Conservation (phyloP, 371 early-diverging fungal species). For the Mitosporidium daphniae region DNA sequence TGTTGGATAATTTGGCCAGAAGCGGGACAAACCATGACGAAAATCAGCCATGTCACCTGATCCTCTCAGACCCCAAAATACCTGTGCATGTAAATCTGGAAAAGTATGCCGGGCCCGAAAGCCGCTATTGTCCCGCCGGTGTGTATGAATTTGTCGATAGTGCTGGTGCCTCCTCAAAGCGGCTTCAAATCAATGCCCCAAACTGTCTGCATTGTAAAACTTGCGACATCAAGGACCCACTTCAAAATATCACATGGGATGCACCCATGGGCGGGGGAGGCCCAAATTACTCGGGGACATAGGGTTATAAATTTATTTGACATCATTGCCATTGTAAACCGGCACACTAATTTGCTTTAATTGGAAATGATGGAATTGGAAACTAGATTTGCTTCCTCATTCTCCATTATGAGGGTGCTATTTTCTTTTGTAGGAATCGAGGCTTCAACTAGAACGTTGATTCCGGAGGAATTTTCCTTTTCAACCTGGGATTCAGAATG, state of each 20-base stretch:
- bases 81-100: slow-evolving; percentile 39
- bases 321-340: too few species aligned
- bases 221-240: slow-evolving; percentile 90
- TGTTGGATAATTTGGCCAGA: slow-evolving; percentile 54
- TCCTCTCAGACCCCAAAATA: slow-evolving; percentile 14
- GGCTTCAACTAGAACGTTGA: too few species aligned
- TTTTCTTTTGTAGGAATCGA: too few species aligned
- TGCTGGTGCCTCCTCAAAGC: slow-evolving; percentile 22
- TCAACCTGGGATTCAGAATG: too few species aligned
- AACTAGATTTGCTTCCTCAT: too few species aligned
- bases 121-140: slow-evolving; percentile 80
- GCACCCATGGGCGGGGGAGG: slow-evolving; percentile 85
- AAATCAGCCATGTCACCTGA: slow-evolving; percentile 37
- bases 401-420: too few species aligned
- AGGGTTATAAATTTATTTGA: too few species aligned
- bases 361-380: too few species aligned
- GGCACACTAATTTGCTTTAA: too few species aligned
- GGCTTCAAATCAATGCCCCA: slow-evolving; percentile 80
- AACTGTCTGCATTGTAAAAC: slow-evolving; percentile 97
- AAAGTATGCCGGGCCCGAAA: slow-evolving; percentile 74
- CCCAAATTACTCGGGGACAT: too few species aligned
- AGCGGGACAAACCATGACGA: slow-evolving; percentile 78
- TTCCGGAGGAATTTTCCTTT: too few species aligned
- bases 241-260: slow-evolving; percentile 18
- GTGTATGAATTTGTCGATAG: slow-evolving; percentile 72